Base-by-base conservation (phyloP, 345 rosid genomes). In the Eucalyptus grandis region DNA sequence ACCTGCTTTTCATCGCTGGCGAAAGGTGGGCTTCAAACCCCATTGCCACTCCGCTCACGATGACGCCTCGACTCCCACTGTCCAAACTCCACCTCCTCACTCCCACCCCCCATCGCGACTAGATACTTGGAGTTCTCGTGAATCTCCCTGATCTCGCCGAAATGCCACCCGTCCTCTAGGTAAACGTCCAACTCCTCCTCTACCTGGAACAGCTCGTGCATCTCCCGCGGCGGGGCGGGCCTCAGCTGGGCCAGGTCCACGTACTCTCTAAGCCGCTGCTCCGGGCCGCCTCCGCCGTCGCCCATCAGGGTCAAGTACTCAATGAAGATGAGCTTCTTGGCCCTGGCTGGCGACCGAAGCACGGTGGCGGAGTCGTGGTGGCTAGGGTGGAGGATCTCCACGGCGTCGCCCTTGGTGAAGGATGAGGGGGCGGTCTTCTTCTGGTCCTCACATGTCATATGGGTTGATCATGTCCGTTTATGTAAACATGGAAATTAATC, bases 101-200 rank as follows among this genome's bases (percentile, higher is more conserved):
- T 49, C 13, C 54, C 49, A 5, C 91, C 90, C 51, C 87, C 87
- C 88, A 94, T 88, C 87, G 24, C 47, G 53, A 95, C 95, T 86
- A 91, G 47, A 87, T 92, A 95, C 89, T 58, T 92, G 27, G 93
- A 94, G 83, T 90, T 85, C 62, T 89, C 93, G 17, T 89, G 80
- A 21, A 92, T 86, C 5, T 88, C 90, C 86, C 27, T 86, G 21
- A 94, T 91, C 3, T 56, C 58, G 47, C 94, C 95, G 87, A 87
- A 86, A 47, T 91, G 92, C 97, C 95, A 91, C 47, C 93, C 93
- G 2, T 88, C 83, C 6, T 90, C 91, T 49, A 31, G 53, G 50
- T 87, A 91, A 24, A 92, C 93, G 43, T 95, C 97, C 40, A 94
- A 95, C 14, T 77, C 22, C 37, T 94, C 95, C 3, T 92, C 93